Evolutionary conservation across 2,329 filamentous ascomycete genomes (phyloP).

Genomic region (Ceratocystiopsis brevicomis): DNA sequence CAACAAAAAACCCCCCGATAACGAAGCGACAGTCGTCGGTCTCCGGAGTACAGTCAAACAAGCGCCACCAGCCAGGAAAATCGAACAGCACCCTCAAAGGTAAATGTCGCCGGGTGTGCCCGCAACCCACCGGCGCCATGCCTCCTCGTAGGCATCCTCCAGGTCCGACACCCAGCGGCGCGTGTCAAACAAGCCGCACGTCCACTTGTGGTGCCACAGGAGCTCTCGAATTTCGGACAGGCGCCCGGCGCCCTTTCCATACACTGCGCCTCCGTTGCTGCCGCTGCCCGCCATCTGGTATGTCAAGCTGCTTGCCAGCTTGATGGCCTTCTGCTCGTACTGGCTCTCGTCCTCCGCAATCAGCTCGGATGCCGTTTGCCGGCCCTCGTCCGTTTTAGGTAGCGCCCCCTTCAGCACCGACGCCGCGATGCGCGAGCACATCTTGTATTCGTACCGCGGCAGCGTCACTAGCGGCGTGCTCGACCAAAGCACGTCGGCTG

Average conservation of each 20-base stretch:
- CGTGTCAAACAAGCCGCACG: conserved; percentile 79
- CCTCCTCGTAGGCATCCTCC: conserved; percentile 71
- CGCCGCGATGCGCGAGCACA: conserved; percentile 96
- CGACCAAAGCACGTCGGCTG: conserved; percentile 89
- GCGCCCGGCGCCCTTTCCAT: conserved; percentile 43
- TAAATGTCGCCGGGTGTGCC: conserved; percentile 89
- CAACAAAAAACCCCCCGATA: too few relatives aligned
- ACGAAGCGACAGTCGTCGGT: too few relatives aligned
- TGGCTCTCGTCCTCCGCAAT: conserved; percentile 61
- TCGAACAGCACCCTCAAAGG: conserved; percentile 22
- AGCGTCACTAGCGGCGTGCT: conserved; percentile 83
- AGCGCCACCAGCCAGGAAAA: too few relatives aligned
- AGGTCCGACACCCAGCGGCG: conserved; percentile 77
- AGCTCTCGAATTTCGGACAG: conserved; percentile 62
- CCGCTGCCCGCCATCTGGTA: conserved; percentile 25
- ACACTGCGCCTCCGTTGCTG: conserved; percentile 13
- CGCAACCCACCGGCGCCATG: conserved; percentile 73
- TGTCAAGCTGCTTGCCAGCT: conserved; percentile 41
- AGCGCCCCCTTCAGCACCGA: conserved; percentile 83
- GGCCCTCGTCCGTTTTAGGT: conserved; percentile 50
- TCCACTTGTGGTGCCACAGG: conserved; percentile 69
- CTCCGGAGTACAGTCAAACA: too few relatives aligned
- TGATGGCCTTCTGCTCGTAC: conserved; percentile 63
- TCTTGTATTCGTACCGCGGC: conserved; percentile 88
- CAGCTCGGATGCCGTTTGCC: conserved; percentile 49